Evolutionary conservation across 805 yeast species (phyloP), one percentile per base, ranked within the genome.

Genomic region (Candida boidinii): DNA sequence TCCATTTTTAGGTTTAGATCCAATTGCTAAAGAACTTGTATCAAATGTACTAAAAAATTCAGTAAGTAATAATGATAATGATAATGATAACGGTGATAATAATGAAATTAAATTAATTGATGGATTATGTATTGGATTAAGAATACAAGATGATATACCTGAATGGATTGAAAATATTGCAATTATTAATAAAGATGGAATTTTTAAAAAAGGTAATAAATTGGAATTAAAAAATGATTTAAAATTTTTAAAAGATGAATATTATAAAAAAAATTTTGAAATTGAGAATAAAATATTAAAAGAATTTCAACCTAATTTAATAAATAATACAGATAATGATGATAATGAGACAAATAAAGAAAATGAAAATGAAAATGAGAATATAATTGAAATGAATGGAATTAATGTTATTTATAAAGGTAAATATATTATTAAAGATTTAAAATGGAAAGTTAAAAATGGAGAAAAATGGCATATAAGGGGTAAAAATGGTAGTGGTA

Each of bases 401-500:
- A 73, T 90, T 2, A 68, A 76, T 3, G 79, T 90, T 3, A 54
- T 71, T 4, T 88, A 87, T 54, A 66, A 70, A 29, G 83, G 79
- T 1, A 60, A 66, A 15, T 70, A 74, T 0, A 67, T 87, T 0
- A 58, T 90, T 29, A 54, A 63, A 27, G 56, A 80, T 36, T 62
- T 90, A 33, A 56, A 56, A 13, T 83, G 95, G 88, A 58, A 56
- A 7, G 79, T 87, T 10, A 60, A 63, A 3, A 62, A 62, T 27
- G 94, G 94, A 4, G 82, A 85, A 23, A 79, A 73, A 47, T 86
- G 96, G 94, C 94, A 92, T 50, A 66, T 90, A 20, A 62, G 80
- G 36, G 98, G 98, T 2, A 73, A 76, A 37, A 90, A 92, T 44
- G 98, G 98, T 1, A 70, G 94, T 0, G 98, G 98, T 0, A 90